phyloP scores from a whole-genome alignment of 2,329 filamentous ascomycete genomes.

The Grosmannia penicillata region DNA sequence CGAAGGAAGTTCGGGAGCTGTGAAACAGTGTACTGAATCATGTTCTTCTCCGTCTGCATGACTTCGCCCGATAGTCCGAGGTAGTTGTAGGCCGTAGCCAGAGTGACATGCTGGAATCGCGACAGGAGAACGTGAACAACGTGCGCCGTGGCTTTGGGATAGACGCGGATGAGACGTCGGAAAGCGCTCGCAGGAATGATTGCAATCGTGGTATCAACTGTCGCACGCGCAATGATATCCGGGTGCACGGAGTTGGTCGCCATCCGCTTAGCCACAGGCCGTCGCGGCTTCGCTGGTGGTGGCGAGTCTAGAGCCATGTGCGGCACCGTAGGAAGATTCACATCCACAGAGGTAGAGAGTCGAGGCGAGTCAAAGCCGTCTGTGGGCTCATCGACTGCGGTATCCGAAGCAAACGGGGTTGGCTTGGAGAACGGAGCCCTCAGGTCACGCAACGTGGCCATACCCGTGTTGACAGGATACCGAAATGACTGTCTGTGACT shows the following conservation, averaged over 20 bases:
- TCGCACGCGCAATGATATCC: conserved; percentile 91
- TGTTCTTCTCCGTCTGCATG: conserved; percentile 78
- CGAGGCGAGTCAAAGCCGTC: conserved; percentile 1
- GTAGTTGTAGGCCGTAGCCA: conserved; percentile 89
- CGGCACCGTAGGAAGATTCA: conserved; percentile 47
- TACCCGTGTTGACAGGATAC: conserved; percentile 16
- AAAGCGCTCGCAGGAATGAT: conserved; percentile 97
- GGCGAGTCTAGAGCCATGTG: conserved; percentile 53
- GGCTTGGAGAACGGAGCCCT: conserved; percentile 23
- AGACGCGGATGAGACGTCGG: conserved; percentile 77
- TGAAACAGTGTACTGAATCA: conserved; percentile 84
- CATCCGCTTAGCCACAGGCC: conserved; percentile 28
- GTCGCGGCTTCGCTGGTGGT: conserved; percentile 18
- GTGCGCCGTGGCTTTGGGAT: conserved; percentile 90
- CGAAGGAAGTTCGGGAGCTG: conserved; percentile 84
- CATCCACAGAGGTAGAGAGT: conserved; percentile 8
- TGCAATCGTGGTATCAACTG: conserved; percentile 92
- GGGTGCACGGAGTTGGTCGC: conserved; percentile 72
- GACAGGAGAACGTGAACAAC: conserved; percentile 97
- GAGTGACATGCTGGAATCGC: conserved; percentile 81
- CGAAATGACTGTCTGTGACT: conserved; percentile 17
- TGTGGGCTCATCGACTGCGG: conserved; percentile 12
- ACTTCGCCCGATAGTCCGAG: conserved; percentile 86
- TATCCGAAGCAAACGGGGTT: conserved; percentile 16
- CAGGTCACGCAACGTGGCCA: conserved; percentile 17